Conservation (phyloP, 345 rosid genomes). For the Cardamine occulta region DNA sequence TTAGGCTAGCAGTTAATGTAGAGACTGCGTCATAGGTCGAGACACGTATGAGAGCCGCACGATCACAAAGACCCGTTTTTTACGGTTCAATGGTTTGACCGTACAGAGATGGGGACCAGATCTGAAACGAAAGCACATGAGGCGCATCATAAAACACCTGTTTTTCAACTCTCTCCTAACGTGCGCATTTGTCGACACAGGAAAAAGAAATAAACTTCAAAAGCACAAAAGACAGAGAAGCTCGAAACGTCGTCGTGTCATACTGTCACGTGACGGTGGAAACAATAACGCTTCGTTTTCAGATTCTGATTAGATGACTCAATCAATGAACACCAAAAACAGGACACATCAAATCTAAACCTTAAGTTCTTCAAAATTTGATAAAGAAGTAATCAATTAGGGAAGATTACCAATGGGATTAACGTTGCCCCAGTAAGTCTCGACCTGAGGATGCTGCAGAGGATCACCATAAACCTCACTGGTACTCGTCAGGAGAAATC, state of each 20-base stretch:
- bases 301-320: constrained; percentile 24
- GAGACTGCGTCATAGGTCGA: constrained; percentile 31
- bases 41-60: constrained; percentile 43
- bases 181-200: constrained; percentile 40
- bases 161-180: constrained; percentile 29
- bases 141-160: constrained; percentile 44
- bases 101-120: constrained; percentile 34
- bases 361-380: background rate
- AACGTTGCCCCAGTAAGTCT: constrained; percentile 92
- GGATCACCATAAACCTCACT: constrained; percentile 96
- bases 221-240: constrained; percentile 11
- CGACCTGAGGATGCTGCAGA: constrained; percentile 80
- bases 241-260: constrained; percentile 32
- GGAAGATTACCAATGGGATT: constrained; percentile 67
- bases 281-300: background rate
- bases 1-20: constrained; percentile 11
- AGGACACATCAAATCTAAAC: background rate
- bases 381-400: background rate
- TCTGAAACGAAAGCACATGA: constrained; percentile 36
- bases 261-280: constrained; percentile 17
- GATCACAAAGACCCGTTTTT: constrained; percentile 41
- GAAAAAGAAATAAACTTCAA: background rate
- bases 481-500: constrained; percentile 88
- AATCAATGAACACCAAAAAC: background rate
- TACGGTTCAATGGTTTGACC: constrained; percentile 41